Percentiles rank a stretch among this genome's conserved stretches.
Conservation (phyloP, 352 stramenopile species). For the Hyaloperonospora arabidopsidis region DNA sequence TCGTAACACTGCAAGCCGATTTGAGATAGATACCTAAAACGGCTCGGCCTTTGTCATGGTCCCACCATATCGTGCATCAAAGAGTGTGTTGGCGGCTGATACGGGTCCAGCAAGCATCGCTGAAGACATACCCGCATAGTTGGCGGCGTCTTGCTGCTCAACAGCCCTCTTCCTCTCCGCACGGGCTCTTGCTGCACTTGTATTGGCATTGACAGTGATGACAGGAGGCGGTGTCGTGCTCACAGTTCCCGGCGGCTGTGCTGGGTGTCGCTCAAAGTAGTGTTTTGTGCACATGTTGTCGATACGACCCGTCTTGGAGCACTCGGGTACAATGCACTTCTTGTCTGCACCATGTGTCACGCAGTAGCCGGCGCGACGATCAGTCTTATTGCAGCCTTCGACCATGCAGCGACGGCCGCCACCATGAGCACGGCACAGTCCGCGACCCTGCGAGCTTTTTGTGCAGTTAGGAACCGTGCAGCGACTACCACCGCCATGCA, state of each 20-base stretch:
- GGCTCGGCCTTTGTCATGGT: conserved; percentile 22
- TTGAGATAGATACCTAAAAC: conserved; percentile 18
- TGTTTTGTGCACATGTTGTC: conserved; percentile 80
- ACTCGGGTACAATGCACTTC: conserved; percentile 73
- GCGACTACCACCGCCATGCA: conserved; percentile 68
- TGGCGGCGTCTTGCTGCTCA: conserved; percentile 17
- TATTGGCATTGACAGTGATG: conserved; percentile 34
- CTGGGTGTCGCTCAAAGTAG: conserved; percentile 74
- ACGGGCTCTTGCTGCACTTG: conserved; percentile 26
- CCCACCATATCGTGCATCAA: conserved; percentile 20
- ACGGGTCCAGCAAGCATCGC: conserved; percentile 21
- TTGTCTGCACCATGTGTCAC: conserved; percentile 78
- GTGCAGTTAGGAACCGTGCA: conserved; percentile 75
- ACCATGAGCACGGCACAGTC: conserved; percentile 75
- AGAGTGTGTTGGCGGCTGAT: conserved; percentile 6
- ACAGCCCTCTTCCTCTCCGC: conserved; percentile 28
- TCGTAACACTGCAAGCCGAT: conserved; percentile 8
- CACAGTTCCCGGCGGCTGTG: conserved; percentile 31
- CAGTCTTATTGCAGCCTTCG: conserved; percentile 80
- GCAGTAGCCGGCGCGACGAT: conserved; percentile 66
- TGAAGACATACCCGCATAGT: conserved; percentile 22
- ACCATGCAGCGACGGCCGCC: conserved; percentile 77
- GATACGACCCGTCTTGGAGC: conserved; percentile 76
- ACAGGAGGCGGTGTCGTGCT: conserved; percentile 29
- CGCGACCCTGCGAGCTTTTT: conserved; percentile 81